Conservation (phyloP, 2,329 filamentous ascomycete species). For the Talaromyces sp. region DNA sequence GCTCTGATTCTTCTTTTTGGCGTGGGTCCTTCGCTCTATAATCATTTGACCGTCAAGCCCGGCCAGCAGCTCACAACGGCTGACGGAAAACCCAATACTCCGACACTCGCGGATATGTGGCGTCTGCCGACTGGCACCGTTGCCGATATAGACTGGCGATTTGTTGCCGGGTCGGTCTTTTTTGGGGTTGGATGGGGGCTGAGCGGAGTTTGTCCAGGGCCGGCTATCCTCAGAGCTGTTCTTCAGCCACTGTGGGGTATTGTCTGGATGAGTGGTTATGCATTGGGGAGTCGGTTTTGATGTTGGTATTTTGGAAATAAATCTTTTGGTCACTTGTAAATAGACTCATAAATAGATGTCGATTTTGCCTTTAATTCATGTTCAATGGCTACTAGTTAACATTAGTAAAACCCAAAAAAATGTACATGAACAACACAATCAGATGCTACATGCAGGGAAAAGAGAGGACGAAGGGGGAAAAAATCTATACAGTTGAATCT, state of each 20-base stretch:
- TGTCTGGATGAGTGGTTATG: slow-evolving; percentile 43
- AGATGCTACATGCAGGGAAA: not conserved
- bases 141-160: slow-evolving; percentile 43
- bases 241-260: slow-evolving; percentile 45
- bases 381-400: not conserved
- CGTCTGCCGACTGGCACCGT: slow-evolving; percentile 40
- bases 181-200: slow-evolving; percentile 51
- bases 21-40: slow-evolving; percentile 41
- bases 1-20: slow-evolving; percentile 45
- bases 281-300: slow-evolving; percentile 33
- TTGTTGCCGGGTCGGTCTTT: slow-evolving; percentile 41
- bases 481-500: slow-evolving; percentile 18
- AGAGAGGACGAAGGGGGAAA: slow-evolving; percentile 10
- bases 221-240: slow-evolving; percentile 42
- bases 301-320: not conserved
- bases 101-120: slow-evolving; percentile 38
- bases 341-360: not conserved
- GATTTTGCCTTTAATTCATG: not conserved
- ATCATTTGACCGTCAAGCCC: slow-evolving; percentile 25
- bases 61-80: slow-evolving; percentile 22
- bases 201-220: slow-evolving; percentile 47
- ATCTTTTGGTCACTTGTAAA: not conserved
- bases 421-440: not conserved
- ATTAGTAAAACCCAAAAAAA: not conserved
- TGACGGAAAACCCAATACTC: slow-evolving; percentile 18